Conservation (phyloP, 805 yeast species). For the Torulaspora maleeae region DNA sequence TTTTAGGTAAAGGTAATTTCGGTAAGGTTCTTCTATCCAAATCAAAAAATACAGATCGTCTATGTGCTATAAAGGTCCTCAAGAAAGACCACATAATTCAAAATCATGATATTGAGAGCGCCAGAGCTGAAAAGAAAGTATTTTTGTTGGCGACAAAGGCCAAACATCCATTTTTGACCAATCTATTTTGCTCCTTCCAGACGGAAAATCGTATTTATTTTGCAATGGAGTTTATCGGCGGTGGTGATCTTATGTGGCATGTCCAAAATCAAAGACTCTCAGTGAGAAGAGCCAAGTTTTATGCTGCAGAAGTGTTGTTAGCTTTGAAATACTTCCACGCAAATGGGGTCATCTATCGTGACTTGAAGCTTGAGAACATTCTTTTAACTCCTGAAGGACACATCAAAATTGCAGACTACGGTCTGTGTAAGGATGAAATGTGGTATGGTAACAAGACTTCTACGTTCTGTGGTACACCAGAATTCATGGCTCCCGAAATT, state of each 20-base stretch:
- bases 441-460: conserved; percentile 80
- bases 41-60: conserved; percentile 69
- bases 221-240: conserved; percentile 97
- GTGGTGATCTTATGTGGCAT: conserved; percentile 99
- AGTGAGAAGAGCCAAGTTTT: conserved; percentile 88
- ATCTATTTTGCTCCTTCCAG: conserved; percentile 92
- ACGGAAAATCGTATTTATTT: conserved; percentile 95
- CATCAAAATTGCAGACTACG: conserved; percentile 94
- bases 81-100: conserved; percentile 94
- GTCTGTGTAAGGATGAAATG: conserved; percentile 93
- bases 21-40: conserved; percentile 98
- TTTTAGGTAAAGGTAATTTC: conserved; percentile 95
- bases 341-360: conserved; percentile 93
- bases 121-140: conserved; percentile 90
- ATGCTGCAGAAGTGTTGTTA: conserved; percentile 91
- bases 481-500: conserved; percentile 98
- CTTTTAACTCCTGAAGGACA: conserved; percentile 87
- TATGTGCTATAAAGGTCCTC: conserved; percentile 94
- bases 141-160: conserved; percentile 78
- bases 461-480: conserved; percentile 99
- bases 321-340: conserved; percentile 93
- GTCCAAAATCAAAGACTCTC: conserved; percentile 89
- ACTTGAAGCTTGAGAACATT: conserved; percentile 91
- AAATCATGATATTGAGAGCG: conserved; percentile 93
- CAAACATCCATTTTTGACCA: conserved; percentile 87